Conservation (phyloP, 1,284 basidiomycete genomes). For the Pseudozyma sp. region DNA sequence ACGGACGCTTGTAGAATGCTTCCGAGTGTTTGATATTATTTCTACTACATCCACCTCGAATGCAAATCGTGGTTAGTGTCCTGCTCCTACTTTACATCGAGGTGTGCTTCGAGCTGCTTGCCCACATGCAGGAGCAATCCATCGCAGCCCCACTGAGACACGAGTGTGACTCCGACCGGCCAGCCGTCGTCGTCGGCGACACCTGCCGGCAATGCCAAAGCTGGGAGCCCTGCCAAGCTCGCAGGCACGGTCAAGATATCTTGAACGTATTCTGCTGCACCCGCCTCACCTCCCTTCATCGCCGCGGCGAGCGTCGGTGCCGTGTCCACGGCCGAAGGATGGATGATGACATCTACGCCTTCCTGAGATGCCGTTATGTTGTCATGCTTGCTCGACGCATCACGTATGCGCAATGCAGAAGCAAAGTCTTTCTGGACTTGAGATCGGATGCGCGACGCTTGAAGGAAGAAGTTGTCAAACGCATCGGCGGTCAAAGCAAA, state of each 20-base stretch:
- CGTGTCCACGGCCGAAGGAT: conserved; percentile 72
- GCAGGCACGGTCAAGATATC: conserved; percentile 93
- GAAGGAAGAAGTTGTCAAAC: conserved; percentile 95
- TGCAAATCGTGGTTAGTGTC: too few species aligned
- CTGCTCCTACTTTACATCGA: neutral
- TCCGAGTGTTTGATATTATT: too few species aligned
- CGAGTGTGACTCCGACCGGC: conserved; percentile 87
- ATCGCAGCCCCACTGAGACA: conserved; percentile 91
- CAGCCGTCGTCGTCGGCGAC: conserved; percentile 70
- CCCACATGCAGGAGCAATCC: conserved; percentile 76
- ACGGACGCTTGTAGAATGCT: conserved; percentile 20
- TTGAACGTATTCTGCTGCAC: conserved; percentile 77
- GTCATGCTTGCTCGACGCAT: conserved; percentile 47
- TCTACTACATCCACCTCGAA: too few species aligned
- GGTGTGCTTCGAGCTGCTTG: conserved; percentile 70
- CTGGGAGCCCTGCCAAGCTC: conserved; percentile 87
- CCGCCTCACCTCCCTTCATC: conserved; percentile 1
- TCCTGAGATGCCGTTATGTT: neutral
- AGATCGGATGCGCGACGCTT: conserved; percentile 84
- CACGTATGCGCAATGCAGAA: conserved; percentile 75
- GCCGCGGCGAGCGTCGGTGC: conserved; percentile 52
- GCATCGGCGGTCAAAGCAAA: conserved; percentile 91
- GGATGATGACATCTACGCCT: conserved; percentile 82
- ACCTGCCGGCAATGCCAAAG: conserved; percentile 79
- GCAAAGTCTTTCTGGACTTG: conserved; percentile 81